Evolutionary conservation across 73 alveolate genomes (phyloP).

Genomic region (Uronychia binucleata): DNA sequence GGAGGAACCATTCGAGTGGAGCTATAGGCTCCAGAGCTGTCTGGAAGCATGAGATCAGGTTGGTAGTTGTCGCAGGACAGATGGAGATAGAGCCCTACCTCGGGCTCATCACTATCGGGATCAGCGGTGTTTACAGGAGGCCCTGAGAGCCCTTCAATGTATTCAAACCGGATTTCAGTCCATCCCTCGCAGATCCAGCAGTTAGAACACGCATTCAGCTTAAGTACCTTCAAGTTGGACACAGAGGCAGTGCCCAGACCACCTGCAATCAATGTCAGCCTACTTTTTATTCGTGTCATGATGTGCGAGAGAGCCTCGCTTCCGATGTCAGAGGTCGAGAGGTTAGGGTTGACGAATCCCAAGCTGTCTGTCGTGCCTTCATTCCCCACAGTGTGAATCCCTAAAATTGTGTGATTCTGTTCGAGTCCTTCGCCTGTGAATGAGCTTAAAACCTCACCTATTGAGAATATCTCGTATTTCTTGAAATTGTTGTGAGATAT

Average conservation of each 20-base stretch:
- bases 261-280: constrained; percentile 26
- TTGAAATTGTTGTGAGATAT: constrained; percentile 25
- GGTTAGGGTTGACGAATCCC: constrained; percentile 28
- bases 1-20: constrained; percentile 43
- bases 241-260: constrained; percentile 4
- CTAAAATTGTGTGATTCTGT: constrained; percentile 36
- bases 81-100: constrained; percentile 37
- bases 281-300: constrained; percentile 25
- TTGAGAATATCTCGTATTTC: constrained; percentile 6
- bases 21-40: constrained; percentile 14
- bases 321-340: neutral
- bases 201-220: constrained; percentile 8
- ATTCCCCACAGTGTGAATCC: constrained; percentile 41
- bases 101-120: constrained; percentile 16
- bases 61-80: constrained; percentile 36
- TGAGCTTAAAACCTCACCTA: no score
- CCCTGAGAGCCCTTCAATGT: constrained; percentile 9
- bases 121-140: constrained; percentile 15
- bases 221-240: neutral
- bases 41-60: constrained; percentile 42
- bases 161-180: constrained; percentile 62
- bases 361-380: constrained; percentile 40
- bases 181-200: constrained; percentile 79
- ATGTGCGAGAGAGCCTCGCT: constrained; percentile 12
- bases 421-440: constrained; percentile 20